Conservation (phyloP, 371 early-diverging fungal species). For the Blastocladiella emersonii region DNA sequence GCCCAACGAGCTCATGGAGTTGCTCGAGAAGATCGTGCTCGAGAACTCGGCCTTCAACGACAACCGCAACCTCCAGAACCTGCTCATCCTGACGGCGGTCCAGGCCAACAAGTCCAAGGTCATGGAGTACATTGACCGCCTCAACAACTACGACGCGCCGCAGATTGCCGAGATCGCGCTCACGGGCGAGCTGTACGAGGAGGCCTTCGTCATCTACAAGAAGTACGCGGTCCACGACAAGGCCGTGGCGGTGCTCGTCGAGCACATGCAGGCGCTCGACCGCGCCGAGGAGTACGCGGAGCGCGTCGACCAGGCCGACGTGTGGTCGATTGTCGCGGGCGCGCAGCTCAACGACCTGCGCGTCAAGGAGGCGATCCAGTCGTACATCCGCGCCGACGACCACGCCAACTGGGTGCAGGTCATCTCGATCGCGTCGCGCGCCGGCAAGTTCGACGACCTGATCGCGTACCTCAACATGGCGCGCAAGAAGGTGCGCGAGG, state of each 20-base stretch:
- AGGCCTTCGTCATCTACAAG: constrained; percentile 90
- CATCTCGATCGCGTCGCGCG: constrained; percentile 56
- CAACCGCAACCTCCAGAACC: constrained; percentile 90
- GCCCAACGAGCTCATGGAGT: constrained; percentile 86
- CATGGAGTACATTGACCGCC: constrained; percentile 82
- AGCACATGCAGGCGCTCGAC: constrained; percentile 79
- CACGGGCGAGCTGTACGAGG: constrained; percentile 74
- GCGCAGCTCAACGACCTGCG: constrained; percentile 80
- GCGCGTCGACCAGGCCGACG: constrained; percentile 67
- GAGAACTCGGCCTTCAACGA: constrained; percentile 83
- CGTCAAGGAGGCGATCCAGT: constrained; percentile 89
- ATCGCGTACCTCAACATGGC: constrained; percentile 87
- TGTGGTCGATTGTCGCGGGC: constrained; percentile 88
- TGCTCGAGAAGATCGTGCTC: constrained; percentile 89
- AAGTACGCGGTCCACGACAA: constrained; percentile 72
- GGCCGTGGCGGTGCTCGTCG: constrained; percentile 80
- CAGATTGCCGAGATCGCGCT: constrained; percentile 92
- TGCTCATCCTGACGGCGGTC: constrained; percentile 93
- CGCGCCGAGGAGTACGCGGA: constrained; percentile 94
- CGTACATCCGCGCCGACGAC: constrained; percentile 90
- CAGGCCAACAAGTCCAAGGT: constrained; percentile 84
- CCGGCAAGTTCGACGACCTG: constrained; percentile 79
- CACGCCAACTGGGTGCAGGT: constrained; percentile 80
- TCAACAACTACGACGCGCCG: constrained; percentile 86
- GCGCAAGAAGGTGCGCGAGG: constrained; percentile 80